phyloP scores from a whole-genome alignment of 176 grass and related monocot genomes.

The Tuctoria greenei region DNA sequence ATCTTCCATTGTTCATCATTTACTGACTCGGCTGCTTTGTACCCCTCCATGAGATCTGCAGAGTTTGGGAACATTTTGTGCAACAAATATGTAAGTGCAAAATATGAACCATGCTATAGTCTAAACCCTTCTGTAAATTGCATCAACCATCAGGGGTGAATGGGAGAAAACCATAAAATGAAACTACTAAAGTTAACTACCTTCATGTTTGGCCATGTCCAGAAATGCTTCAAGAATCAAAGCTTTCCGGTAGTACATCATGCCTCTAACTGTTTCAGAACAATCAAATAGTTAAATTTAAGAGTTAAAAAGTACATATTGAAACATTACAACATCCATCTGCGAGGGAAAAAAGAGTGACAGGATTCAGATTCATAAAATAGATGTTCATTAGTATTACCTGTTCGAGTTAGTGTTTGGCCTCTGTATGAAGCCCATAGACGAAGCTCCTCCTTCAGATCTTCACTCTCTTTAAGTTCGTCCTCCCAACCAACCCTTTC shows the following conservation, averaged over 20 bases:
- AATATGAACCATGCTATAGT: conserved; percentile 19
- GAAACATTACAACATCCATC: background rate
- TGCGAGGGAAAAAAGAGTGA: background rate
- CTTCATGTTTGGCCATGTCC: conserved; percentile 85
- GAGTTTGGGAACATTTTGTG: background rate
- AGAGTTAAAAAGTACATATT: conserved; percentile 1
- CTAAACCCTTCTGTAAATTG: conserved; percentile 12
- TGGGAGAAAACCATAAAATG: background rate
- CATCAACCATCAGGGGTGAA: background rate
- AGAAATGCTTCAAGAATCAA: conserved; percentile 94
- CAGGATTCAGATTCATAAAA: conserved; percentile 7
- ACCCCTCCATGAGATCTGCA: conserved; percentile 91
- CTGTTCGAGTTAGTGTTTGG: conserved; percentile 90
- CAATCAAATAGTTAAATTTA: conserved; percentile 37
- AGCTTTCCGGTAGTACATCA: conserved; percentile 98
- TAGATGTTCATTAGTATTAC: conserved; percentile 40
- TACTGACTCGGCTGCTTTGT: conserved; percentile 75
- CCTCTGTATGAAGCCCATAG: conserved; percentile 90
- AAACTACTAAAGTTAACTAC: conserved; percentile 37
- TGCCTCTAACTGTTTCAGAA: conserved; percentile 74
- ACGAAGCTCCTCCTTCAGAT: conserved; percentile 58
- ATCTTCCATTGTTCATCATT: conserved; percentile 65
- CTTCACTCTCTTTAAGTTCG: conserved; percentile 47
- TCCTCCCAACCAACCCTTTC: conserved; percentile 65
- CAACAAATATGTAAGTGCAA: conserved; percentile 20